Base-by-base conservation (phyloP, 768 basidiomycete species). In the Rhizopogon roseolus region DNA sequence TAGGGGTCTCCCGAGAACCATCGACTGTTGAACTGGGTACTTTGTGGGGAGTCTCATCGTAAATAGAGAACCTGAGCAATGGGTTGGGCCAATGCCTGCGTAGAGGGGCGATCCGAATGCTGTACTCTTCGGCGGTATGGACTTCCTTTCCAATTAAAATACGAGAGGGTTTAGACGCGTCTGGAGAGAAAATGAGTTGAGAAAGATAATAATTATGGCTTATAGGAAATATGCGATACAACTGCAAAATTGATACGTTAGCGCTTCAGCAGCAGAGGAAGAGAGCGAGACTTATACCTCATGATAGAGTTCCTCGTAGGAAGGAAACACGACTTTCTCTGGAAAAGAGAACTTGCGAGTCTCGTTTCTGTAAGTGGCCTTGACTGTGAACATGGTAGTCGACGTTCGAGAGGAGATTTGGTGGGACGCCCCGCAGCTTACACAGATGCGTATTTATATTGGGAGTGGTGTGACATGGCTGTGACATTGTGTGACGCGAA, bases 351-450 rank as follows among this genome's bases (percentile, higher is more conserved):
- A 76, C 60, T 80, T 88, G 61, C 89, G 81, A 53, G 81, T 88
- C 66, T 90, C 86, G 52, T 68, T 69, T 52, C 78, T 73, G 66
- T 88, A 90, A 19, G 86, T 86, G n/a, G 83, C 87, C 70, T 91
- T 91, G 64, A 90, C 79, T 53, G 81, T 81, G 74, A 90, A 89
- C 81, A 85, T 84, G 71, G 74, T 68, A 60, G 59, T 8, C 29
- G 6, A 10, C 43, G 66, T 28, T 25, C 57, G 56, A 65, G 63
- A 29, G 32, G 57, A 50, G 43, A 38, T 27, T 27, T 19, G 51
- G 43, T 61, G 53, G 46, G 53, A 48, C 3, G 10, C 29, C 37
- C 54, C 60, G 60, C 65, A 59, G 63, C 62, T 50, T 49, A 55
- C 49, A 17, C 52, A 52, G 50, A 10, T 44, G 38, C n/a, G 52